Evolutionary conservation across 495 filamentous ascomycete species (phyloP).

Genomic region (Hypomontagnella monticulosa): DNA sequence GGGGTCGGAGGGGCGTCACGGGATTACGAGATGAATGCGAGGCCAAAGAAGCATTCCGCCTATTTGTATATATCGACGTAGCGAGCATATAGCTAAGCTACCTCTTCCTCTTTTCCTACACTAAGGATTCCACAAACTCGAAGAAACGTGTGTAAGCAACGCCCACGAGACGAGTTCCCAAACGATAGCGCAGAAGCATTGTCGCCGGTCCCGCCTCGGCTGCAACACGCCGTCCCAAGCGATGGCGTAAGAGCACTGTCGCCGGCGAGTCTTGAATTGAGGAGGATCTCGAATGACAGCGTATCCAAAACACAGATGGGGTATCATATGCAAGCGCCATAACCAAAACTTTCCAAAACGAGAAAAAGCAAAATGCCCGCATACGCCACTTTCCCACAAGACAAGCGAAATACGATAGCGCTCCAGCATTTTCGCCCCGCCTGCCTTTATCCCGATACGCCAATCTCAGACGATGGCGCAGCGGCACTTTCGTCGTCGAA

Average conservation of each 20-base stretch:
- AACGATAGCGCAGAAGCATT: constrained; percentile 66
- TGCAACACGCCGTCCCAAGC: constrained; percentile 65
- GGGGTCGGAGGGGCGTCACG: constrained; percentile 13
- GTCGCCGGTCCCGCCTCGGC: constrained; percentile 60
- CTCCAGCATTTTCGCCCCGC: constrained; percentile 53
- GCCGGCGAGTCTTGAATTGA: constrained; percentile 55
- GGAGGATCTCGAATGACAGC: constrained; percentile 48
- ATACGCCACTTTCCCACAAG: constrained; percentile 33
- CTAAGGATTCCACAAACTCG: constrained; percentile 27
- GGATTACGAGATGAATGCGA: constrained; percentile 16
- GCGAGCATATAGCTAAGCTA: constrained; percentile 36
- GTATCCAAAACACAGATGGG: constrained; percentile 66
- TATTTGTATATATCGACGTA: constrained; percentile 41
- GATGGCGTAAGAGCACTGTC: constrained; percentile 68
- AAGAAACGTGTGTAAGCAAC: constrained; percentile 52
- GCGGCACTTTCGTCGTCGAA: constrained; percentile 55
- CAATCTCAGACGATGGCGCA: constrained; percentile 54
- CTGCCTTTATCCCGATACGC: constrained; percentile 38
- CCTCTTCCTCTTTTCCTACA: constrained; percentile 16
- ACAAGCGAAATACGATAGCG: constrained; percentile 51
- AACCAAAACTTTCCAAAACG: constrained; percentile 25
- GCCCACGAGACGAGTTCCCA: constrained; percentile 62
- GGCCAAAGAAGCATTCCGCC: constrained; percentile 20
- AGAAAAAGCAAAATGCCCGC: constrained; percentile 26
- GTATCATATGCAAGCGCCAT: constrained; percentile 61